Base-by-base conservation (phyloP, 495 filamentous ascomycete species). In the Tuber indicum region DNA sequence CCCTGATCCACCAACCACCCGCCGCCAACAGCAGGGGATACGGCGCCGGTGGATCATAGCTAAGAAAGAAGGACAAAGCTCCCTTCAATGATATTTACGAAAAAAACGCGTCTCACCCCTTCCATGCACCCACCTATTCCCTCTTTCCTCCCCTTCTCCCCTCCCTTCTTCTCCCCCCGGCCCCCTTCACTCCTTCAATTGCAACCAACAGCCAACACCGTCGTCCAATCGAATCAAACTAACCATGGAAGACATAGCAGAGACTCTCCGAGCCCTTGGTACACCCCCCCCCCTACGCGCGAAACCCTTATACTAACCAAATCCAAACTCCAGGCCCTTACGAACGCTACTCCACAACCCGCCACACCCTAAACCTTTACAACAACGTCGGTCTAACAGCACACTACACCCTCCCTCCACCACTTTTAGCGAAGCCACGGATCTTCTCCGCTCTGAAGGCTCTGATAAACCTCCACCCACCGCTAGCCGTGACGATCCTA, bases 361-460 rank as follows among this genome's bases (percentile, higher is more conserved):
- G 87, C 19, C 86, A 88, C 71, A 80, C 84, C 21, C 73, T 87
- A 1, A 75, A 81, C n/a, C 86, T 87, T 71, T 88, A 88, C 75
- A 75, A 83, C 73, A 88, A 87, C 73, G 85, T 87, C 42, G 84
- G 76, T 1, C 73, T 85, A 9, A 78, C 86, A 43, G 86, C 85
- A 16, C 83, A 78, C 17, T 88, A 88, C 76, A 77, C 71, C 4
- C 77, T 86, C 2, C 84, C 86, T 8, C 70, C 79, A 0, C 44
- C 81, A 1, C 85, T 75, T 72, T 78, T 85, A 12, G 78, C 86
- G 7, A 71, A 85, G 74, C 76, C 84, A 21, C 83, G 84, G 39
- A 76, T 88, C 10, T 86, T 85, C 77, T 79, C 77, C 52, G 86
- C 86, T 6, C 84, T 86, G 12, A 83, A 82, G 46, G 74, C 78